A percentile compares a stretch with the other conserved stretches of the same genome.
Conservation (phyloP, 352 stramenopile genomes). For the Pythium aphanidermatum region DNA sequence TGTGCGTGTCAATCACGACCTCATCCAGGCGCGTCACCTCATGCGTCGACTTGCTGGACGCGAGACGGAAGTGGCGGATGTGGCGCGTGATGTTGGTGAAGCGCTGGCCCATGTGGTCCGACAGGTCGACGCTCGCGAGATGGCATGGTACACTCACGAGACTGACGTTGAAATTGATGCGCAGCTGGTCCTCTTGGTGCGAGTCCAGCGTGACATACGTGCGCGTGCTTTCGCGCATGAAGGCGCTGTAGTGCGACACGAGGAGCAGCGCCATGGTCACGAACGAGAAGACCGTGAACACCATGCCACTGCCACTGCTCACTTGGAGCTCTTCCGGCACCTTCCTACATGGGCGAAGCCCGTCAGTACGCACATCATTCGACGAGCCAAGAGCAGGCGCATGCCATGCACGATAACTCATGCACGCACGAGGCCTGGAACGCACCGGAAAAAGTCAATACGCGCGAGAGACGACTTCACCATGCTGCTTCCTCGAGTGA, state of each 20-base stretch:
- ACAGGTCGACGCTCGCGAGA: conserved; percentile 68
- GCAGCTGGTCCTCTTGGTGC: conserved; percentile 75
- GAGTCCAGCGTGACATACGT: conserved; percentile 64
- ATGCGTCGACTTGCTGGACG: conserved; percentile 21
- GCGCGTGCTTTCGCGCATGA: conserved; percentile 32
- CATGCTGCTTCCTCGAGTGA: too few species aligned
- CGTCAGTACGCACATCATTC: too few species aligned
- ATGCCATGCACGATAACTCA: conserved; percentile 5
- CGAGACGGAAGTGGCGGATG: conserved; percentile 69
- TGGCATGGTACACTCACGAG: conserved; percentile 64
- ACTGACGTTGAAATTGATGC: conserved; percentile 85
- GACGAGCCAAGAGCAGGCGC: conserved; percentile 4
- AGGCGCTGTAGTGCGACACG: conserved; percentile 52
- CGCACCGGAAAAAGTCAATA: conserved; percentile 66
- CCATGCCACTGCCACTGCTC: conserved; percentile 41
- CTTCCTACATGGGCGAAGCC: conserved; percentile 37
- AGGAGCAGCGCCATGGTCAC: conserved; percentile 45
- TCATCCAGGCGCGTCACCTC: conserved; percentile 50
- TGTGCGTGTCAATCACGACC: conserved; percentile 60
- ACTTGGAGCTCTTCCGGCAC: conserved; percentile 74
- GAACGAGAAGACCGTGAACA: conserved; percentile 70
- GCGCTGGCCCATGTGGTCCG: conserved; percentile 72
- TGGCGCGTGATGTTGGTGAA: conserved; percentile 79
- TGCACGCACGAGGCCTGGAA: background rate
- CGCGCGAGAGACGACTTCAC: conserved; percentile 17